Percentiles rank a stretch among this genome's conserved stretches.
These are phyloP conservation scores for Metschnikowia continentalis DNA, from an alignment of 805 yeast species.

Conservation along the genomic window DNA sequence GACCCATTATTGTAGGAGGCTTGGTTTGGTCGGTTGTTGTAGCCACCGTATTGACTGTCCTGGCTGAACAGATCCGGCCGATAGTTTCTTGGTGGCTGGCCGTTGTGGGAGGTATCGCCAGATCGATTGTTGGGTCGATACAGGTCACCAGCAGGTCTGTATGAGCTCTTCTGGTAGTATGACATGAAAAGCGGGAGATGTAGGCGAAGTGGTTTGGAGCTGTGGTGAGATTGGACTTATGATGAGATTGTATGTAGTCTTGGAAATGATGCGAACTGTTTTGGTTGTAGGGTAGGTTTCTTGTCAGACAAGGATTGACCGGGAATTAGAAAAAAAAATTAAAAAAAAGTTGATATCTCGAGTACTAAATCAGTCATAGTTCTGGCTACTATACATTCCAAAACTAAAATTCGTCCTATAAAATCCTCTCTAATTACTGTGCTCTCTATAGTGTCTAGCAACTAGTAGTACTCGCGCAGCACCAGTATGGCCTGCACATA, in stretches of 20 bases:
- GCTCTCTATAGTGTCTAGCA: not conserved
- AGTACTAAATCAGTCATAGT: too few relatives aligned
- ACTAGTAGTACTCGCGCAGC: not conserved
- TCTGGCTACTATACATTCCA: not conserved
- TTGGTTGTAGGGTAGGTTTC: not conserved
- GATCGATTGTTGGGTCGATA: slow-evolving; percentile 13
- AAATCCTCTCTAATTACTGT: not conserved
- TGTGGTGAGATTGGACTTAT: not conserved
- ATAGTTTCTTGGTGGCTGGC: not conserved
- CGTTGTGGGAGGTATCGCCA: not conserved
- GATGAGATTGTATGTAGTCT: not conserved
- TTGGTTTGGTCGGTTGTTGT: not conserved
- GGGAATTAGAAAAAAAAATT: too few relatives aligned
- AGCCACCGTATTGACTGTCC: not conserved
- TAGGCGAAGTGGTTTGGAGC: not conserved
- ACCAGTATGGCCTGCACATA: not conserved
- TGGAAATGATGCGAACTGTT: not conserved
- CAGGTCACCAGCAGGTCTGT: slow-evolving; percentile 17
- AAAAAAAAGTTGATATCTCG: too few relatives aligned
- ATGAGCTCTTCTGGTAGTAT: slow-evolving; percentile 12
- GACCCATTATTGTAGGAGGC: not conserved
- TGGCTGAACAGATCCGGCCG: not conserved
- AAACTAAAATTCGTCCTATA: too few relatives aligned
- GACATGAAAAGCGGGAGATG: slow-evolving; percentile 9
- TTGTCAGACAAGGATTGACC: too few relatives aligned